Percentiles rank a stretch among this genome's conserved stretches.
Conservation (phyloP, 441 rosid genomes). For the Isatis lusitanica region DNA sequence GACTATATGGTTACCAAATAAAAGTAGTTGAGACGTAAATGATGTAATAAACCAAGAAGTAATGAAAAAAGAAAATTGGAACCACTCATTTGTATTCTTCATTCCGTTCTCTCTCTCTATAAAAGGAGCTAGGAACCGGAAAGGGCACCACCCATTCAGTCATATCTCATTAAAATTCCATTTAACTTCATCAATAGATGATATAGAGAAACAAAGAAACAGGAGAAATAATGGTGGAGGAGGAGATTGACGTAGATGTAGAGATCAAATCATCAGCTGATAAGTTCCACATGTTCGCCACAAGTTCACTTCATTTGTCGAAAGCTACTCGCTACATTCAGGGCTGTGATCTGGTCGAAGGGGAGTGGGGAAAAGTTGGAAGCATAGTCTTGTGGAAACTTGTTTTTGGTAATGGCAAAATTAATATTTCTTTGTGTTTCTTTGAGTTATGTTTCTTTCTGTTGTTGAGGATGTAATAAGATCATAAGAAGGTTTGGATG, state of each 20-base stretch:
- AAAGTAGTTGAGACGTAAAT: neutral
- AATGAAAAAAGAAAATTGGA: neutral
- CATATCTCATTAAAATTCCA: neutral
- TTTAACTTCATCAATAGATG: neutral
- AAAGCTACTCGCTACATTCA: conserved; percentile 18
- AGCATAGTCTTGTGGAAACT: conserved; percentile 25
- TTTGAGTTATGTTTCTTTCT: too few relatives aligned
- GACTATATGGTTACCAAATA: neutral
- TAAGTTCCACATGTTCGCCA: conserved; percentile 6
- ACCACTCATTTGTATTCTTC: neutral
- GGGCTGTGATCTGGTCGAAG: conserved; percentile 27
- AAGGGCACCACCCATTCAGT: neutral
- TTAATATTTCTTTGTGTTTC: neutral
- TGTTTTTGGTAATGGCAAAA: neutral
- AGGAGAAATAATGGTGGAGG: conserved; percentile 1
- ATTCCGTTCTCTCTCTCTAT: neutral
- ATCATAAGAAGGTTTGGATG: too few relatives aligned
- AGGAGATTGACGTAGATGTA: conserved; percentile 32
- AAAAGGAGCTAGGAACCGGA: neutral
- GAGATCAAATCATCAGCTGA: conserved; percentile 31
- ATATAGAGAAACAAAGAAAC: neutral
- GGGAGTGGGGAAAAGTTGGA: conserved; percentile 28
- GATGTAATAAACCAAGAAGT: neutral
- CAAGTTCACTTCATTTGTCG: neutral
- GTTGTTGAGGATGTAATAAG: too few relatives aligned